These are phyloP conservation scores for Skeletonema grethae DNA, from an alignment of 108 stramenopile species.

Conservation along the genomic window DNA sequence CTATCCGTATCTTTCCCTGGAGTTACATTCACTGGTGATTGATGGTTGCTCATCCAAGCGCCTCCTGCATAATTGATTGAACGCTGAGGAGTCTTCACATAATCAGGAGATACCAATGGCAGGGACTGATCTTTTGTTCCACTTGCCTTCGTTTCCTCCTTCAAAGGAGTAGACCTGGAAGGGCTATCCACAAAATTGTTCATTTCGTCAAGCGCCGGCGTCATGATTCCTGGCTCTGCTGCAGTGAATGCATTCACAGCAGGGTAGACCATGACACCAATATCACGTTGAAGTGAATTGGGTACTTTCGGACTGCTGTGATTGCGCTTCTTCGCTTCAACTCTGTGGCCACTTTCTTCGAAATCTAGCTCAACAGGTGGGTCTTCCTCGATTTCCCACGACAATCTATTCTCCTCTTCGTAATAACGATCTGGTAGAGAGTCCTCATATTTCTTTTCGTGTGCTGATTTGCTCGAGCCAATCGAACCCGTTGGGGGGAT, in stretches of 20 bases:
- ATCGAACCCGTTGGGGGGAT: constrained; percentile 6
- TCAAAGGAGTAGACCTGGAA: constrained; percentile 34
- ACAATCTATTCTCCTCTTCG: constrained; percentile 81
- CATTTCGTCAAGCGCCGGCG: constrained; percentile 77
- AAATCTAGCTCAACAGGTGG: constrained; percentile 62
- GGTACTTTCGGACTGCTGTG: constrained; percentile 16
- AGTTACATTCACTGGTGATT: constrained; percentile 25
- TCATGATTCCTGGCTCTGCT: constrained; percentile 75
- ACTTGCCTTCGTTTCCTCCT: constrained; percentile 9
- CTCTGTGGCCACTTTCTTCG: constrained; percentile 36
- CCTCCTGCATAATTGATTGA: constrained; percentile 56
- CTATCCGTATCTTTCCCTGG: constrained; percentile 30
- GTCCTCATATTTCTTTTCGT: constrained; percentile 59
- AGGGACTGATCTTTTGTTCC: constrained; percentile 1
- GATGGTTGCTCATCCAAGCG: constrained; percentile 38
- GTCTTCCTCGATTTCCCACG: constrained; percentile 84
- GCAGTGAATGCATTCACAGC: constrained; percentile 83
- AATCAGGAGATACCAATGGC: constrained; percentile 46
- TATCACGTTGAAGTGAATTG: constrained; percentile 71
- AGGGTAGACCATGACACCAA: constrained; percentile 81
- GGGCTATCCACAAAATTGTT: constrained; percentile 73
- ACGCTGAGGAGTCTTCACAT: constrained; percentile 32
- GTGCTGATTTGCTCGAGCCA: constrained; percentile 1
- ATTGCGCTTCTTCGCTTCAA: constrained; percentile 10
- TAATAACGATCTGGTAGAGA: constrained; percentile 73